Conservation (phyloP, 225 moss, liverwort and hornwort genomes). For the Pleurozium schreberi region DNA sequence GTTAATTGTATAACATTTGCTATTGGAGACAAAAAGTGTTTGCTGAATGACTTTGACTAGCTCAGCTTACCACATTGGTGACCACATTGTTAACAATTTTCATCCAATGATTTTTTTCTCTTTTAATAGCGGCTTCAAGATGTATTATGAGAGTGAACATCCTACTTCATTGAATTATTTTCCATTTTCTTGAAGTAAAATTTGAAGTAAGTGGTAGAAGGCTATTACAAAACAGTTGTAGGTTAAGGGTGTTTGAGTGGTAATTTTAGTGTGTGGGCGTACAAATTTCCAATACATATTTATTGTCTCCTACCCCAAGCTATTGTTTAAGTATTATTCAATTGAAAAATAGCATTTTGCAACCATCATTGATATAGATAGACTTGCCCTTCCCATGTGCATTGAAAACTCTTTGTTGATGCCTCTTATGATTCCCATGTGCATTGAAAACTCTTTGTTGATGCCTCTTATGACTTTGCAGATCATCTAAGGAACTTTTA, state of each 20-base stretch:
- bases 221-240: not conserved
- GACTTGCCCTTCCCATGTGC: not conserved
- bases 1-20: not conserved
- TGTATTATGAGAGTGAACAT: not conserved
- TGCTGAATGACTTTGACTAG: not conserved
- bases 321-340: too few relatives aligned
- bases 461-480: not conserved
- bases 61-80: too few relatives aligned
- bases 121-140: not conserved
- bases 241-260: not conserved
- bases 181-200: not conserved
- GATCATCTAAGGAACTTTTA: not conserved
- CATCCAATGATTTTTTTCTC: too few relatives aligned
- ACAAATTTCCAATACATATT: not conserved
- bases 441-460: not conserved
- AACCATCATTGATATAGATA: rapidly evolving
- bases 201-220: rapidly evolving
- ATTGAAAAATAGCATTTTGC: not conserved
- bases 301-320: not conserved
- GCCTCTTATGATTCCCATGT: rapidly evolving
- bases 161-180: not conserved
- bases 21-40: not conserved
- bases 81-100: not conserved
- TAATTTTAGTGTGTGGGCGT: not conserved
- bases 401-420: not conserved